Base-by-base conservation (phyloP, 495 filamentous ascomycete species). In the Lepraria neglecta region DNA sequence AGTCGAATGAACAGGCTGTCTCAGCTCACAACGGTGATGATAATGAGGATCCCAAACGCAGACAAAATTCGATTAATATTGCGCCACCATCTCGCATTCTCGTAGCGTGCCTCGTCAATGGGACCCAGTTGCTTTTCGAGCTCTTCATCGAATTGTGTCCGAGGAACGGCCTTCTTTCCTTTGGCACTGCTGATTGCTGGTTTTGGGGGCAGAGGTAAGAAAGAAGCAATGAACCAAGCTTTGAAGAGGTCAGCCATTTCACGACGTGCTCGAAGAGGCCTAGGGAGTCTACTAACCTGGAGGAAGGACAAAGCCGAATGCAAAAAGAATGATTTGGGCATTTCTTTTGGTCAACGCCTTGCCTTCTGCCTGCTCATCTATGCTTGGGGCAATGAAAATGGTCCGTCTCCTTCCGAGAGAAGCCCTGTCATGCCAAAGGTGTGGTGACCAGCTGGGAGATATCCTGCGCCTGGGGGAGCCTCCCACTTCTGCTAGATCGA, bases 41-140 rank as follows among this genome's bases (percentile, higher is more conserved):
- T 82, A 38, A 98, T 82, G 59, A 88, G 74, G 15, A 94, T 69
- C 17, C 94, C 94, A 52, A 95, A 67, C 45, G 88, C 73, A 56
- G 85, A 84, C 90, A 98, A 92, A 68, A 85, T 81, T 46, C 91
- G 85, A 72, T 98, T 98, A 50, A 97, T 77, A 61, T 83, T 88
- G 61, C 94, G 82, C 94, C 94, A 97, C 91, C 92, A 97, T 43
- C 82, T 80, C 14, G 90, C 90, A 69, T 90, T 96, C 67, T 89
- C 80, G 69, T 89, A 90, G 54, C 82, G 79, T 44, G 77, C 77
- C 53, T 85, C 82, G 64, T 90, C 85, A 27, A 83, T 67, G 31
- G 68, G 66, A 48, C 66, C 68, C 51, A 77, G 68, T 63, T 69
- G 76, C 65, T 74, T 73, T 44, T 77, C 77, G 59, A 78, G 75